Evolutionary conservation across 2,329 filamentous ascomycete genomes (phyloP).

Genomic region (Xylariaceae sp.): DNA sequence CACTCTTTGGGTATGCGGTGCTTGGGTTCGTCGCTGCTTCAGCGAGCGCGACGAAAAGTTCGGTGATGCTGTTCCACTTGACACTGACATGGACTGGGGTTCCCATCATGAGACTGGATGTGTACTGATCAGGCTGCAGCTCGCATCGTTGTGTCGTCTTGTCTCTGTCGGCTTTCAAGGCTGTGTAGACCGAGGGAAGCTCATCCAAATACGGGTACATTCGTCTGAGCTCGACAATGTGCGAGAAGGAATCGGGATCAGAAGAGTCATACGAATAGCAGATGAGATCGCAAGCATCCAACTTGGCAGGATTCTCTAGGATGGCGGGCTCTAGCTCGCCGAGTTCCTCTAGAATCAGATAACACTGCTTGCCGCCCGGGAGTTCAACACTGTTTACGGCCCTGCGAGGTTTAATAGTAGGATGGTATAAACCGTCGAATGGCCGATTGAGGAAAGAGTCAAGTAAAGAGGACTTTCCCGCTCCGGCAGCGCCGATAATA

Average conservation of each 20-base stretch:
- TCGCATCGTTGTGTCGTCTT: conserved; percentile 95
- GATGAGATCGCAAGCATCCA: conserved; percentile 88
- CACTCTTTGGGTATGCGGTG: conserved; percentile 80
- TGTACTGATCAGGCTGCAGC: conserved; percentile 87
- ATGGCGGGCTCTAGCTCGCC: conserved; percentile 94
- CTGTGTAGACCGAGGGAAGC: conserved; percentile 87
- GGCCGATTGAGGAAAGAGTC: conserved; percentile 87
- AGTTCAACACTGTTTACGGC: conserved; percentile 96
- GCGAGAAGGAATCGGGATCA: conserved; percentile 90
- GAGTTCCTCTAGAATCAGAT: conserved; percentile 90
- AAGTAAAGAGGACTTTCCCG: conserved; percentile 86
- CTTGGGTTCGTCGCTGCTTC: conserved; percentile 89
- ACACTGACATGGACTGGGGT: conserved; percentile 91
- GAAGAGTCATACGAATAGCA: conserved; percentile 97
- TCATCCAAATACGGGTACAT: conserved; percentile 79
- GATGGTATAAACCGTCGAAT: conserved; percentile 77
- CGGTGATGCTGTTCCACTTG: conserved; percentile 88
- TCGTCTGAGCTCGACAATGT: conserved; percentile 75
- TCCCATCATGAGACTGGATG: conserved; percentile 76
- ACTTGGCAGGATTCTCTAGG: conserved; percentile 81
- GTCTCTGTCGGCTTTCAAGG: conserved; percentile 90
- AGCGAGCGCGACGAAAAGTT: conserved; percentile 86
- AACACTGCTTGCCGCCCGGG: conserved; percentile 92
- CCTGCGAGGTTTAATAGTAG: conserved; percentile 89
- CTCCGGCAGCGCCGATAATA: conserved; percentile 75